Base-by-base conservation (phyloP, 1,139 yeast species). In the Zygoascus sp. region DNA sequence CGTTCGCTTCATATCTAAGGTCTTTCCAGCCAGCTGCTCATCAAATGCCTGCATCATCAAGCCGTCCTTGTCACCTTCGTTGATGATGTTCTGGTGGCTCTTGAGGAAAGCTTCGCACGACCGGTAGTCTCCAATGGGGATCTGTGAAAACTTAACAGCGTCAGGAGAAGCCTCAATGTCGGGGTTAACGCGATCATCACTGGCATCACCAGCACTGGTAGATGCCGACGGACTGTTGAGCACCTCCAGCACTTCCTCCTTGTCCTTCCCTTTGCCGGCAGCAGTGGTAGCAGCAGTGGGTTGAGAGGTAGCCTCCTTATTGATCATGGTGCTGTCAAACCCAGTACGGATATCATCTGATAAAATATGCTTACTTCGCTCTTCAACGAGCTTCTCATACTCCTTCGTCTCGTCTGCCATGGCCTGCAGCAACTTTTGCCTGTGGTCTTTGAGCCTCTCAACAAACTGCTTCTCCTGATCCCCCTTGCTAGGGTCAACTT, bases 271-370 rank as follows among this genome's bases (percentile, higher is more conserved):
- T 23, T 44, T 47, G 4, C 25, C 40, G 17, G 32, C 11, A 11
- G 48, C 20, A 5, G 45, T 20, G 3, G 50, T 41, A 19, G 56
- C 45, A 15, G 54, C 39, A 7, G 53, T 44, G 6, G 53, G 40
- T 16, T 53, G 38, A 3, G 53, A 45, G 23, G 44, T 47, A 3
- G 50, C 63, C 32, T 69, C 70, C 58, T 79, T 82, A 64, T 87
- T 88, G 63, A 89, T 65, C 58, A 87, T 78, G 0, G 96, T 84
- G 23, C 87, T 77, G 61, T 90, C 96, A 71, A 88, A 92, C 0
- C 97, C 98, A n/a, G 95, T 88, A 56, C 81, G 95, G 35, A 89
- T 76, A 64, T 92, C 98, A 17, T 89, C 97, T 49, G 95, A 83
- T 4, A 95, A 81, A 53, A 92, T 90, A 61, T 87, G 83, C 50